Evolutionary conservation across 768 basidiomycete genomes (phyloP), one percentile per base, ranked within the genome.

Genomic region (Mrakia frigida): DNA sequence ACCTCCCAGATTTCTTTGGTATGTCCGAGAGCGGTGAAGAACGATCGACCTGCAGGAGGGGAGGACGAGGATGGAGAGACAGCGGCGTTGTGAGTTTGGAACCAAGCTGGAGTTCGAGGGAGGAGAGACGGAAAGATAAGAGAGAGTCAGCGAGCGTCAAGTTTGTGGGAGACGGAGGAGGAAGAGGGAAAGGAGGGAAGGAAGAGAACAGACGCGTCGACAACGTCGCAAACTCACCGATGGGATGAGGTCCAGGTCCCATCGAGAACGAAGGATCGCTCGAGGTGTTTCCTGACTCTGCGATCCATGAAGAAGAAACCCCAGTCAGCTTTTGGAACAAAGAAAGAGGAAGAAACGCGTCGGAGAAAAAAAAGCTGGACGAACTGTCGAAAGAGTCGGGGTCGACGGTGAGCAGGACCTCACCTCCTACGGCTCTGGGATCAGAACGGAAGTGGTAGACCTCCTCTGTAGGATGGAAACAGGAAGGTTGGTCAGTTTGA

Each of bases 21-120:
- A 81, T 95, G 93, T 0, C 92, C 92, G 0, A 94, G 86, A 78
- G 89, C 87, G 0, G 93, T 94, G 82, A 92, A 94, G 84, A 91
- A 94, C 80, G 91, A 92, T 52, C 92, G 87, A 31, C 92, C 93
- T 3, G 89, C 86, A 0, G 56, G 81, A 80, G 35, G 56, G 13
- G 56, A 56, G n/a, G 23, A 9, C 4, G 46, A 50, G 56, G 78
- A 87, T 16, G 23, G 85, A 5, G 13, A 37, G 31, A 88, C 87
- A 0, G 91, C 91, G 39, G 89, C 88, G 25, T 91, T 91, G 3
- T 85, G 87, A 79, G 90, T 89, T 82, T 93, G 92, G 82, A 87
- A 93, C 92, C 92, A 94, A 31, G 93, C 92, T 92, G 78, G 52
- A 37, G 37, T n/a, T n/a, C n/a, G 23, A 31, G n/a, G 6, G 46